Base-by-base conservation (phyloP, 2,329 filamentous ascomycete species). In the Alternaria gansuensis region DNA sequence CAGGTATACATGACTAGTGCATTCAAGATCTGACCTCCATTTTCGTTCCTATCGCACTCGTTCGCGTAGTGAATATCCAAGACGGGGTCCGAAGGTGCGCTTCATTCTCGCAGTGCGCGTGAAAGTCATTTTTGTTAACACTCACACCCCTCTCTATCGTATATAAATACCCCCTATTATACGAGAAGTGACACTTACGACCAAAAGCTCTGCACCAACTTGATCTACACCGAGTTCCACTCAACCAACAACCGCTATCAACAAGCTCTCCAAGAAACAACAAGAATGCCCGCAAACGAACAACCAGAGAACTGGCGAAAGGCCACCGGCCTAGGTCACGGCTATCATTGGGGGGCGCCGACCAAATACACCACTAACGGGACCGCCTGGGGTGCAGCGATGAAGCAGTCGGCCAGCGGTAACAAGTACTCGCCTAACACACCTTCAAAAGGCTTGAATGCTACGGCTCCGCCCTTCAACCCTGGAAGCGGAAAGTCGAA, bases 251-350 rank as follows among this genome's bases (percentile, higher is more conserved):
- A 6, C 21, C 11, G 2, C 5, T 17, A 40, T 13, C 37, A 5
- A 36, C 31, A 21, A 44, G 9, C 26, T 21, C 31, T n/a, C 5
- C 29, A 9, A 45, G 10, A 40, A 40, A 40, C 37, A 40, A 40
- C 37, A 40, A 24, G 5, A 5, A 13, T 24, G 17, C 17, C 17
- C 17, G 17, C 17, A 40, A 41, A 34, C 36, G 24, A n/a, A 14
- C 1, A 41, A 14, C 56, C 49, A n/a, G 24, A 57, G 5, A 14
- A 34, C 34, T 62, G 49, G 55, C 52, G 52, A 17, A 17, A 34
- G 8, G 45, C 54, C 29, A 52, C 53, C 31, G 53, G 59, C 26
- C 49, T 57, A 41, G 56, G 56, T 5, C 45, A 53, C 23, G 62
- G 62, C 36, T 21, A 43, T 23, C 13, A 43, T 4, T 62, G 59